Evolutionary conservation across 75 land plant genomes (phyloP), one percentile per base, ranked within the genome.

Genomic region (Cunninghamia lanceolata): DNA sequence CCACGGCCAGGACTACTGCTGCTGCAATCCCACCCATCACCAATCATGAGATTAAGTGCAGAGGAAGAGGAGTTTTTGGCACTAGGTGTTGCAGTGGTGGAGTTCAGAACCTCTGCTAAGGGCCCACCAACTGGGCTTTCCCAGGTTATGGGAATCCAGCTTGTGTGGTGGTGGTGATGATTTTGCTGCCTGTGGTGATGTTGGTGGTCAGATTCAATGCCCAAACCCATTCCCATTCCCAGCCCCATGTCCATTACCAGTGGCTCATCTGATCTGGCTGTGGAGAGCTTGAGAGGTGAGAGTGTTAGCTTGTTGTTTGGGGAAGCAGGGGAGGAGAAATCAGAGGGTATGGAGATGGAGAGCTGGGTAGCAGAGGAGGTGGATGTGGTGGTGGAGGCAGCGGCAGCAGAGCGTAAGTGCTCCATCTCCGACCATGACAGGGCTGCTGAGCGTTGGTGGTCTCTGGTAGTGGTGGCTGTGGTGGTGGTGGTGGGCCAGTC

Each of bases 51-150:
- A 86, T 93, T 93, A 0, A 91, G 86, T 3, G 39, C 82, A 89
- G 88, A 50, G n/a, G 84, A 35, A 39, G 88, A 45, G 0, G 87
- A 79, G 46, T 85, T 87, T 73, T 46, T 34, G 40, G 38, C 84
- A 6, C 56, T 86, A n/a, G 73, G 73, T 30, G 85, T 85, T 80
- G 76, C 89, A 11, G 82, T 88, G n/a, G 91, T 91, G 66, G 86
- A 93, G 47, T 91, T 90, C 46, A 97, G 87, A 32, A 91, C 98
- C 88, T 97, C 99, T 4, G 94, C 99, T 30, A 97, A 86, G 45
- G 99, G 99, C 0, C 99, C 99, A 8, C 99, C 99, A 84, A 93
- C 86, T 1, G 97, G 91, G 74, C 92, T 75, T 53, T 93, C 93
- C 95, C 96, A 93, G 15, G 97, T 88, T 28, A 89, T 88, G 15